Evolutionary conservation across 2,329 filamentous ascomycete genomes (phyloP).

Genomic region (Triangularia verruculosa): DNA sequence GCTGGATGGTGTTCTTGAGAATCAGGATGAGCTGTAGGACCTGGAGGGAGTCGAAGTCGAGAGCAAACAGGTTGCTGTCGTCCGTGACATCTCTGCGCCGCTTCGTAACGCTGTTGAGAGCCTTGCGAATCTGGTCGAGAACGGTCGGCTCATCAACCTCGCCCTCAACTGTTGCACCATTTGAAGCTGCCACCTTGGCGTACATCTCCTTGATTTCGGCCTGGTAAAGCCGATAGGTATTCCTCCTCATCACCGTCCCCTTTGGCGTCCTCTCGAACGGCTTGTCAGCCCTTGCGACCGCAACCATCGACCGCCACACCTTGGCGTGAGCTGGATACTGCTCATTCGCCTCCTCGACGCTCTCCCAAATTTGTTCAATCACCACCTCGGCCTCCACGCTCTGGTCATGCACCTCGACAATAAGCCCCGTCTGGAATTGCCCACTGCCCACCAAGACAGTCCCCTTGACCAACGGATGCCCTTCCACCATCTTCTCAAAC

Average conservation of each 20-base stretch:
- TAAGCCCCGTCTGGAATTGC: constrained; percentile 13
- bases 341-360: constrained; percentile 14
- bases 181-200: not conserved
- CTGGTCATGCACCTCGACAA: constrained; percentile 11
- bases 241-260: constrained; percentile 11
- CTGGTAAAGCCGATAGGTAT: constrained; percentile 8
- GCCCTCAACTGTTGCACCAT: not conserved
- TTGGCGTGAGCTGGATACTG: constrained; percentile 8
- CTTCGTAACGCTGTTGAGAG: not conserved
- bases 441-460: constrained; percentile 13
- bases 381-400: not conserved
- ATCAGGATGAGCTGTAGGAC: constrained; percentile 6
- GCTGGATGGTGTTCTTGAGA: not conserved
- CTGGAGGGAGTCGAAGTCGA: constrained; percentile 13
- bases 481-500: constrained; percentile 12
- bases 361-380: constrained; percentile 18
- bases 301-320: constrained; percentile 13
- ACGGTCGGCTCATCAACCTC: not conserved
- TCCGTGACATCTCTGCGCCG: not conserved
- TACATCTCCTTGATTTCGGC: constrained; percentile 11
- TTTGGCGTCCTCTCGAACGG: constrained; percentile 17
- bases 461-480: constrained; percentile 6
- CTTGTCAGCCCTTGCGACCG: constrained; percentile 2
- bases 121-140: not conserved
- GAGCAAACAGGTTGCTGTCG: constrained; percentile 1